phyloP scores from a whole-genome alignment of 2,329 filamentous ascomycete species.

The Fonsecaea multimorphosa region DNA sequence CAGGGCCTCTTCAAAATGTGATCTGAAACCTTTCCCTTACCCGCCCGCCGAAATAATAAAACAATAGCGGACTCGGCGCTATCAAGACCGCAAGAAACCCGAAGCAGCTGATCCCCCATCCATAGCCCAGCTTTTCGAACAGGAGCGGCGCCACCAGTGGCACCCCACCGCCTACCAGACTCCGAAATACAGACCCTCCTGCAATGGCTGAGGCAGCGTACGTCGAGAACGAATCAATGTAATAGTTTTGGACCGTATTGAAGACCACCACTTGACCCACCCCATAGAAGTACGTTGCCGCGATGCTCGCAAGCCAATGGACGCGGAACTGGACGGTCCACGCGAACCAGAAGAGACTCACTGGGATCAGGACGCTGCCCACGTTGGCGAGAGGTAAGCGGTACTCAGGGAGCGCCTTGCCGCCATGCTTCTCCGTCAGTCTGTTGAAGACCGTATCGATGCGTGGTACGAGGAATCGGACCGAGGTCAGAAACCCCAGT shows the following conservation, averaged over 20 bases:
- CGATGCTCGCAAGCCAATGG: conserved; percentile 57
- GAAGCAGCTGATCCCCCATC: conserved; percentile 53
- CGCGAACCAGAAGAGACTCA: conserved; percentile 57
- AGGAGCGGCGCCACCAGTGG: conserved; percentile 55
- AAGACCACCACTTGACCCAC: conserved; percentile 61
- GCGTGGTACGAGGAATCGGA: conserved; percentile 51
- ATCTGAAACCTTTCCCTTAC: conserved; percentile 53
- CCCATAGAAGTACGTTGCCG: conserved; percentile 53
- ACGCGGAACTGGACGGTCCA: conserved; percentile 60
- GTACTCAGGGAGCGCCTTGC: conserved; percentile 55
- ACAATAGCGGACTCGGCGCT: conserved; percentile 57
- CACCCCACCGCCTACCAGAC: conserved; percentile 56
- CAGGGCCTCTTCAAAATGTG: conserved; percentile 19
- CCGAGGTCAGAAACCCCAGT: conserved; percentile 62
- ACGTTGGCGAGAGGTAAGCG: conserved; percentile 61
- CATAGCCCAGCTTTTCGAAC: conserved; percentile 47
- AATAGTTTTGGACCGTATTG: conserved; percentile 59
- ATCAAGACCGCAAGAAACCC: conserved; percentile 54
- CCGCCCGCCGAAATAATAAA: conserved; percentile 55
- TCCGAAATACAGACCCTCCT: conserved; percentile 54
- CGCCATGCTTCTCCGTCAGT: conserved; percentile 40
- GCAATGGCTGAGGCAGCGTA: conserved; percentile 57
- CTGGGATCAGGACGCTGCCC: conserved; percentile 49
- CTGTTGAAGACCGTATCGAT: conserved; percentile 52
- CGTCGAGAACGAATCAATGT: conserved; percentile 51